Evolutionary conservation across 1,284 basidiomycete genomes (phyloP).

Genomic region (Leccinum ponderosum): DNA sequence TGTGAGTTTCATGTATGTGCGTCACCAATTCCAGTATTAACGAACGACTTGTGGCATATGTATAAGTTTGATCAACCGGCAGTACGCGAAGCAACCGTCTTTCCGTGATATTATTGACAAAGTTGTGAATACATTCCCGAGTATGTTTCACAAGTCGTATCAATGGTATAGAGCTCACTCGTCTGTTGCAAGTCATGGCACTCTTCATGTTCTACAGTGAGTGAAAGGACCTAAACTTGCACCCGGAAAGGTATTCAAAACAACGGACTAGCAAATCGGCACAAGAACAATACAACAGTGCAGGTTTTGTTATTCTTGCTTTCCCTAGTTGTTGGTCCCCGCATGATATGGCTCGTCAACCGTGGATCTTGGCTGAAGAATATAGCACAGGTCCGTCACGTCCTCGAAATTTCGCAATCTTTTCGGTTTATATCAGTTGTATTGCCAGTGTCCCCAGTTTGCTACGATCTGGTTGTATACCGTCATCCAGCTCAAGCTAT

Average conservation of each 20-base stretch:
- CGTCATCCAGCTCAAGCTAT: conserved; percentile 64
- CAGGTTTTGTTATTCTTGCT: conserved; percentile 60
- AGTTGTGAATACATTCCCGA: conserved; percentile 64
- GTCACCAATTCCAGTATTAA: conserved; percentile 1
- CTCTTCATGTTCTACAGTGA: conserved; percentile 78
- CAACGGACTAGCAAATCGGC: conserved; percentile 51
- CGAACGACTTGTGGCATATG: conserved; percentile 2
- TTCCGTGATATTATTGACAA: conserved; percentile 49
- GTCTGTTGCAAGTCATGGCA: conserved; percentile 52
- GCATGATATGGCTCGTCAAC: conserved; percentile 73
- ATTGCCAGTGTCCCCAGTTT: conserved; percentile 65
- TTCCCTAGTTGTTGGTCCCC: conserved; percentile 55
- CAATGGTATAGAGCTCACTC: conserved; percentile 5
- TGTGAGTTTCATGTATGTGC: conserved; percentile 48
- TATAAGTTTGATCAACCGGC: conserved; percentile 67
- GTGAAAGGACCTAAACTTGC: conserved; percentile 23
- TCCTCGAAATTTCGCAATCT: not conserved
- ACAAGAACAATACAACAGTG: conserved; percentile 53
- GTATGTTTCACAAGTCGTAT: conserved; percentile 43
- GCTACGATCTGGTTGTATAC: conserved; percentile 76
- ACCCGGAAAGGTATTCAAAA: conserved; percentile 5
- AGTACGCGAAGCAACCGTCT: conserved; percentile 63
- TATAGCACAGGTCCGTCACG: conserved; percentile 63
- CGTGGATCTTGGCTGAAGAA: conserved; percentile 62
- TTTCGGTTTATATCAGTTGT: conserved; percentile 6